These are phyloP conservation scores for Colletotrichum sublineola DNA, from an alignment of 2,329 filamentous ascomycete genomes.

Conservation along the genomic window DNA sequence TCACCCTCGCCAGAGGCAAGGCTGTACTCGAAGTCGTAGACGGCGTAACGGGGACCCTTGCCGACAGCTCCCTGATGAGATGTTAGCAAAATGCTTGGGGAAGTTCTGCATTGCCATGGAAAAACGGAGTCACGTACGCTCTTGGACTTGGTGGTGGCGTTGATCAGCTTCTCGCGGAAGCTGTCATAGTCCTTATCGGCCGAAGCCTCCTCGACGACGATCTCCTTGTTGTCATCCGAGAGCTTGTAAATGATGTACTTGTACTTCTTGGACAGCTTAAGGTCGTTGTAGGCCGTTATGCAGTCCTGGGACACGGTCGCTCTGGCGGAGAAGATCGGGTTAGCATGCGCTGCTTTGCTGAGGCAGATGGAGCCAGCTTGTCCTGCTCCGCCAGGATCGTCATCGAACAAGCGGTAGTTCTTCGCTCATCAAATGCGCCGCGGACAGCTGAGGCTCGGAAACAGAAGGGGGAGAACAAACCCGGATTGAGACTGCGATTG, in stretches of 20 bases:
- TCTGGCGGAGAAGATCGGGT: constrained; percentile 59
- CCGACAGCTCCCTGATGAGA: constrained; percentile 64
- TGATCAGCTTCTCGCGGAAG: constrained; percentile 83
- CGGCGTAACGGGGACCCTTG: constrained; percentile 84
- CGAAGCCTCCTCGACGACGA: constrained; percentile 82
- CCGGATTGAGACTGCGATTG: constrained; percentile 74
- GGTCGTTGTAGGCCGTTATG: constrained; percentile 80
- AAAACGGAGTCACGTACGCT: constrained; percentile 60
- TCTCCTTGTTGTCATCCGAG: constrained; percentile 84
- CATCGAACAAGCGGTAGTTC: constrained; percentile 33
- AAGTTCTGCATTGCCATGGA: constrained; percentile 24
- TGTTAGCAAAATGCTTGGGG: constrained; percentile 11
- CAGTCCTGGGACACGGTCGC: constrained; percentile 80
- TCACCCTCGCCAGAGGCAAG: constrained; percentile 79
- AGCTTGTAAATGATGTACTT: constrained; percentile 94
- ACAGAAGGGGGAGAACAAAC: constrained; percentile 61
- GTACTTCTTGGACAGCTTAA: constrained; percentile 85
- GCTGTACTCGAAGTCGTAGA: constrained; percentile 87
- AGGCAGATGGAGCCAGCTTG: constrained; percentile 39
- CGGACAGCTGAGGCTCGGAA: constrained; percentile 15
- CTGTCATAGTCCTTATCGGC: constrained; percentile 75
- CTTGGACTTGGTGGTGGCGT: constrained; percentile 79
- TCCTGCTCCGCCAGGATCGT: constrained; percentile 39
- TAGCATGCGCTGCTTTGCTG: constrained; percentile 32
- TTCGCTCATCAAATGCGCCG: constrained; percentile 33